Evolutionary conservation across 495 filamentous ascomycete species (phyloP).

Genomic region (Hypoxylon trugodes): DNA sequence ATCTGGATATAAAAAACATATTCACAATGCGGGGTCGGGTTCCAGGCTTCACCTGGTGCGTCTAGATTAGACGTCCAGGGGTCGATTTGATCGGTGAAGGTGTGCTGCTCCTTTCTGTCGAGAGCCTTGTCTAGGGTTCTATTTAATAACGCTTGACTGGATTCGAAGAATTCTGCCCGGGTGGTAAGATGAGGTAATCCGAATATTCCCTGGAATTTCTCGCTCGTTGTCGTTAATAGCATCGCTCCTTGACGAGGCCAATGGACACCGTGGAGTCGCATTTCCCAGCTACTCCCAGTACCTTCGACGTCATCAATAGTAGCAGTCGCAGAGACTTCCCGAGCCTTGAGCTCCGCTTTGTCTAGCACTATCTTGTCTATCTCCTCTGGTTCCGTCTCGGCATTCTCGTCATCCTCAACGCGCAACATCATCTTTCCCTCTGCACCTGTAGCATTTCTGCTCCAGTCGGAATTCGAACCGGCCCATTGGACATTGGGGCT

Average conservation of each 20-base stretch:
- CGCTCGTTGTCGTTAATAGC: constrained; percentile 84
- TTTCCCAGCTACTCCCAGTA: constrained; percentile 74
- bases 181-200: constrained; percentile 83
- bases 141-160: constrained; percentile 73
- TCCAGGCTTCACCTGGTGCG: constrained; percentile 63
- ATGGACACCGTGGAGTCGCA: constrained; percentile 83
- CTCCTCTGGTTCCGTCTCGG: constrained; percentile 36
- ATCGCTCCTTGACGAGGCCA: constrained; percentile 78
- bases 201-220: constrained; percentile 91
- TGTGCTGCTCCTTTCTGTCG: constrained; percentile 62
- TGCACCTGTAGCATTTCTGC: constrained; percentile 71
- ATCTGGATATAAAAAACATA: constrained; percentile 89
- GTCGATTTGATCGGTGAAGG: constrained; percentile 57
- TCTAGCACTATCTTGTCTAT: constrained; percentile 35
- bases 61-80: constrained; percentile 68
- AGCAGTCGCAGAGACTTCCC: constrained; percentile 70
- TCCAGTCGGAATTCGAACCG: constrained; percentile 60
- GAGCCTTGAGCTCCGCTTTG: constrained; percentile 47
- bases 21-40: constrained; percentile 80
- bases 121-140: constrained; percentile 74
- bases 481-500: constrained; percentile 53
- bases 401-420: constrained; percentile 58
- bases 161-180: constrained; percentile 68
- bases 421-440: constrained; percentile 63
- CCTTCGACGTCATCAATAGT: constrained; percentile 74